phyloP scores from a whole-genome alignment of 768 basidiomycete species.

The Xanthoconium stramineum region DNA sequence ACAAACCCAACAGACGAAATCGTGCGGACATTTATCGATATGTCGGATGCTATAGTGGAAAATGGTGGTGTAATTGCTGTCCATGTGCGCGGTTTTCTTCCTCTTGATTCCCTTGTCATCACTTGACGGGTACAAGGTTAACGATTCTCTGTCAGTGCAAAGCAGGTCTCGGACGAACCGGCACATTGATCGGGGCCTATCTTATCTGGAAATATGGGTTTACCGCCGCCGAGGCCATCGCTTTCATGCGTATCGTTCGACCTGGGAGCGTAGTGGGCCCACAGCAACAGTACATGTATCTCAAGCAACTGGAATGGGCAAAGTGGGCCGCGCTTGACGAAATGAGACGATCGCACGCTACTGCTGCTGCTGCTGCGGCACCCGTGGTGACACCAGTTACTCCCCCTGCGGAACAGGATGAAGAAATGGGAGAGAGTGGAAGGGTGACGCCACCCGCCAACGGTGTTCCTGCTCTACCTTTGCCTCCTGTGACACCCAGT shows the following conservation, averaged over 20 bases:
- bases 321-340: slow-evolving; percentile 92
- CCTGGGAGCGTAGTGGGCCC: slow-evolving; percentile 93
- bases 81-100: slow-evolving; percentile 55
- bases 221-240: slow-evolving; percentile 93
- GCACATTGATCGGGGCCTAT: slow-evolving; percentile 96
- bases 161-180: slow-evolving; percentile 94
- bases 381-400: slow-evolving; percentile 70
- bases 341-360: slow-evolving; percentile 44
- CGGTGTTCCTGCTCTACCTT: slow-evolving; percentile 20
- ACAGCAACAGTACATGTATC: slow-evolving; percentile 92
- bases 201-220: slow-evolving; percentile 99
- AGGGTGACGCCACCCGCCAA: slow-evolving; percentile 31
- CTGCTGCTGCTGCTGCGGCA: slow-evolving; percentile 40
- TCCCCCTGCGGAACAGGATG: slow-evolving; percentile 75
- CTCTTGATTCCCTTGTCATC: slow-evolving; percentile 8
- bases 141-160: slow-evolving; percentile 63
- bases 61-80: slow-evolving; percentile 81
- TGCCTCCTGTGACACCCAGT: slow-evolving; percentile 80
- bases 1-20: slow-evolving; percentile 97
- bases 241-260: slow-evolving; percentile 96
- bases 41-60: slow-evolving; percentile 76
- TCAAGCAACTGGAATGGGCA: slow-evolving; percentile 91
- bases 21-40: slow-evolving; percentile 84
- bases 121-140: slow-evolving; percentile 16
- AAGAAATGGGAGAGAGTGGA: slow-evolving; percentile 51